phyloP scores from a whole-genome alignment of 306 rosid species.

The Cicer pinnatifidum region DNA sequence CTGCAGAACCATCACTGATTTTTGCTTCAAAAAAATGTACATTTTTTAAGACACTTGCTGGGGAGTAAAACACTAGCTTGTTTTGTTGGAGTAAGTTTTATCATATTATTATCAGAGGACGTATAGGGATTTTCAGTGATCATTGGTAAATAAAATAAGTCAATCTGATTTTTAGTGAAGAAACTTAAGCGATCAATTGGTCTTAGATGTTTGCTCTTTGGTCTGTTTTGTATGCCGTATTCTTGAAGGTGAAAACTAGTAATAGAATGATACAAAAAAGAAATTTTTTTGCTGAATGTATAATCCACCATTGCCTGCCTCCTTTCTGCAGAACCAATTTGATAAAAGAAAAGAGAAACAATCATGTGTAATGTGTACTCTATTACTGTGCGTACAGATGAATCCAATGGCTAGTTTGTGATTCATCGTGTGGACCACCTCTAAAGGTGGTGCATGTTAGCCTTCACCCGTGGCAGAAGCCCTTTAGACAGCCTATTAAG shows the following conservation, averaged over 20 bases:
- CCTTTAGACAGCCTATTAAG: background rate
- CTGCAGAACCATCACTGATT: background rate
- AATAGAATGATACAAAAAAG: background rate
- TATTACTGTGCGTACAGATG: background rate
- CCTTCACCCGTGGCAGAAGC: background rate
- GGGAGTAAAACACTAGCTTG: background rate
- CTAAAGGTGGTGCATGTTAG: background rate
- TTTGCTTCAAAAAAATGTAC: background rate
- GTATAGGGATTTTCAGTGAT: background rate
- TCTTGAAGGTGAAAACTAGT: background rate
- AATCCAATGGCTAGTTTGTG: background rate
- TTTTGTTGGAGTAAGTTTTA: background rate
- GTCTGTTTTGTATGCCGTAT: background rate
- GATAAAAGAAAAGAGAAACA: too few species aligned
- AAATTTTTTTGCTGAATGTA: background rate
- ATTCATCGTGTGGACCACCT: background rate
- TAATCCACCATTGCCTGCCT: background rate
- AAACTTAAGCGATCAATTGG: constrained; percentile 45
- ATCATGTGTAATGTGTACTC: background rate
- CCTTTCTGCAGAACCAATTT: background rate
- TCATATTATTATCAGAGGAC: background rate
- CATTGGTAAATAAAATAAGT: constrained; percentile 12
- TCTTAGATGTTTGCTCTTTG: constrained; percentile 45
- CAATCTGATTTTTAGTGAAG: constrained; percentile 51
- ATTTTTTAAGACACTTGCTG: background rate